Evolutionary conservation across 768 basidiomycete genomes (phyloP).

Genomic region (Zangia roseola): DNA sequence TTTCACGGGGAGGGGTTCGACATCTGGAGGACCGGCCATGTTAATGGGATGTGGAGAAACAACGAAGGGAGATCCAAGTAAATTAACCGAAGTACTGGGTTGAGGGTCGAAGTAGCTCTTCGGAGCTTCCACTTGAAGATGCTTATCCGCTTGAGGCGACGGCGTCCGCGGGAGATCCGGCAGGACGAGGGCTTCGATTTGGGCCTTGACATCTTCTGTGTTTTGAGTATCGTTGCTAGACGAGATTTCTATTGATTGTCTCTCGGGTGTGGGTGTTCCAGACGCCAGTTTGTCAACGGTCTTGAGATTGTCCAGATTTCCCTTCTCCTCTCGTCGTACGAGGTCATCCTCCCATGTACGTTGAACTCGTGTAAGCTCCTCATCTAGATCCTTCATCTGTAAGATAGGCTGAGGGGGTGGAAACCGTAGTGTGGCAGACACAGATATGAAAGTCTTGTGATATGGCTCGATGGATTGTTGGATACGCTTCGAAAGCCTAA

Average conservation of each 20-base stretch:
- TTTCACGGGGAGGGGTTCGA: slow-evolving; percentile 48
- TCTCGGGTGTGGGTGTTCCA: slow-evolving; percentile 30
- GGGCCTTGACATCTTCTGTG: slow-evolving; percentile 58
- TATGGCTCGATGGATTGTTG: slow-evolving; percentile 84
- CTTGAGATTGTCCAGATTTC: slow-evolving; percentile 19
- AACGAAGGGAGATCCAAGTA: slow-evolving; percentile 32
- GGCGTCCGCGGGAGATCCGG: slow-evolving; percentile 41
- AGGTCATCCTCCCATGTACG: slow-evolving; percentile 87
- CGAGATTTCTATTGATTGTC: slow-evolving; percentile 14
- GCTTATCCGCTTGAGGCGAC: slow-evolving; percentile 29
- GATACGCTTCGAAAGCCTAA: slow-evolving; percentile 72
- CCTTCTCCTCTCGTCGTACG: slow-evolving; percentile 69
- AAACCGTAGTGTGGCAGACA: slow-evolving; percentile 89
- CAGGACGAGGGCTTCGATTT: slow-evolving; percentile 54
- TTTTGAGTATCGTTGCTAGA: slow-evolving; percentile 20
- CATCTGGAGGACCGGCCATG: slow-evolving; percentile 32
- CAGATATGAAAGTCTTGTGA: slow-evolving; percentile 83
- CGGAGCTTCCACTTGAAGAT: slow-evolving; percentile 29
- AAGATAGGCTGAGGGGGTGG: slow-evolving; percentile 87
- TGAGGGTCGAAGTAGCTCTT: slow-evolving; percentile 46
- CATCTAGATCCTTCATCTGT: slow-evolving; percentile 87
- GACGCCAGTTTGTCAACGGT: slow-evolving; percentile 14
- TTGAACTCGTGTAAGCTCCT: slow-evolving; percentile 66
- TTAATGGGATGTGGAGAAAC: slow-evolving; percentile 31
- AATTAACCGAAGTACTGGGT: slow-evolving; percentile 26